Conservation (phyloP, 2,329 filamentous ascomycete genomes). For the Orbilia brochopaga region DNA sequence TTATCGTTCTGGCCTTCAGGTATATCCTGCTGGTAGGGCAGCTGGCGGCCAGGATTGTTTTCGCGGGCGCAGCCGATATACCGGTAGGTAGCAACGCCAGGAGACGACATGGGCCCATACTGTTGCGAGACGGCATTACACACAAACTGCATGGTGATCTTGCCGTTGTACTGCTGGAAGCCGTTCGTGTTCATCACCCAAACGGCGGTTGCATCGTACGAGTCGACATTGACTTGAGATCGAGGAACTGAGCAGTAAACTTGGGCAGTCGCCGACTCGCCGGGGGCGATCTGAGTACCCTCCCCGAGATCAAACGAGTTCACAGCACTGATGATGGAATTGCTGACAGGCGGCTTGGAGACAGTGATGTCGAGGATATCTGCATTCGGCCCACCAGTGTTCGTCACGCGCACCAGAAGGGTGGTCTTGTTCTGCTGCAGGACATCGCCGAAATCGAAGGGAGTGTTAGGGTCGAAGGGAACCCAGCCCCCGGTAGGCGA, state of each 20-base stretch:
- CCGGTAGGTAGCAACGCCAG: slow-evolving; percentile 59
- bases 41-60: slow-evolving; percentile 65
- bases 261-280: slow-evolving; percentile 63
- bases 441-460: slow-evolving; percentile 67
- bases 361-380: slow-evolving; percentile 64
- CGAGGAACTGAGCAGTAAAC: slow-evolving; percentile 66
- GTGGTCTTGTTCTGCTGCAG: slow-evolving; percentile 62
- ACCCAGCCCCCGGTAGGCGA: slow-evolving; percentile 64
- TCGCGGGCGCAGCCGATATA: slow-evolving; percentile 66
- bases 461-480: slow-evolving; percentile 58
- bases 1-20: slow-evolving; percentile 60
- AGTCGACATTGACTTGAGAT: slow-evolving; percentile 65
- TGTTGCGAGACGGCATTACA: slow-evolving; percentile 65
- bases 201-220: slow-evolving; percentile 61
- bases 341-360: slow-evolving; percentile 65
- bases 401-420: slow-evolving; percentile 65
- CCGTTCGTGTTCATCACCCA: slow-evolving; percentile 69
- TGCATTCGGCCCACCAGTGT: slow-evolving; percentile 59
- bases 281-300: slow-evolving; percentile 63
- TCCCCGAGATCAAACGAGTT: slow-evolving; percentile 65
- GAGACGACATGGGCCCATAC: slow-evolving; percentile 60
- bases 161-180: slow-evolving; percentile 62
- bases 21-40: slow-evolving; percentile 61
- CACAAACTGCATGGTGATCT: slow-evolving; percentile 63
- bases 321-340: slow-evolving; percentile 62